phyloP scores from a whole-genome alignment of 2,329 filamentous ascomycete species.

The Verticillium isaacii region DNA sequence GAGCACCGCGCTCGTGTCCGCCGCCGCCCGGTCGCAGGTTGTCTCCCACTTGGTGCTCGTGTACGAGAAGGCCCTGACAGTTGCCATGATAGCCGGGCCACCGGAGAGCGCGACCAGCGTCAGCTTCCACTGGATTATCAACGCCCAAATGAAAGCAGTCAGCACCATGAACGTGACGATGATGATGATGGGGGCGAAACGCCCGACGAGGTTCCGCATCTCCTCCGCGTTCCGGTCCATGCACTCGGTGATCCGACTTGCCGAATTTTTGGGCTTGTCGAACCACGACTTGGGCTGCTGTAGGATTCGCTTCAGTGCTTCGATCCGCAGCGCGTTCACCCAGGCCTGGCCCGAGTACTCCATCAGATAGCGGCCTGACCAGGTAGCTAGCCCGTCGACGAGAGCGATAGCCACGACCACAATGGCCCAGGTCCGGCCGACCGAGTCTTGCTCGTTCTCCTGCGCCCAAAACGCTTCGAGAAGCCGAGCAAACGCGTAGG shows the following conservation, averaged over 20 bases:
- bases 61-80: conserved; percentile 60
- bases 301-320: conserved; percentile 66
- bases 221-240: conserved; percentile 83
- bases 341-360: conserved; percentile 70
- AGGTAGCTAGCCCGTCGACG: conserved; percentile 61
- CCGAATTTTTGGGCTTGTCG: conserved; percentile 59
- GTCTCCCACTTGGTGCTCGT: conserved; percentile 70
- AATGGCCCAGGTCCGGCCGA: conserved; percentile 63
- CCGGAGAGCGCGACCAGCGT: conserved; percentile 70
- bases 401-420: conserved; percentile 64
- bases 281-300: conserved; percentile 78
- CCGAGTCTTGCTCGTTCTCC: conserved; percentile 36
- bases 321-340: conserved; percentile 65
- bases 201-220: conserved; percentile 75
- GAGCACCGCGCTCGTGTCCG: conserved; percentile 57
- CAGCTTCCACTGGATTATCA: conserved; percentile 72
- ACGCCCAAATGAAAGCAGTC: conserved; percentile 69
- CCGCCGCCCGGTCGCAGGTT: conserved; percentile 58
- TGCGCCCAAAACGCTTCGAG: conserved; percentile 63
- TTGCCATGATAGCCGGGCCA: conserved; percentile 60
- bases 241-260: conserved; percentile 60
- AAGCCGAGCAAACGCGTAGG: conserved; percentile 69
- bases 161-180: conserved; percentile 61
- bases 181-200: conserved; percentile 68
- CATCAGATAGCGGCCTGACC: conserved; percentile 64